phyloP scores from a whole-genome alignment of 1,139 yeast species.

The Citeromyces hawaiiensis region DNA sequence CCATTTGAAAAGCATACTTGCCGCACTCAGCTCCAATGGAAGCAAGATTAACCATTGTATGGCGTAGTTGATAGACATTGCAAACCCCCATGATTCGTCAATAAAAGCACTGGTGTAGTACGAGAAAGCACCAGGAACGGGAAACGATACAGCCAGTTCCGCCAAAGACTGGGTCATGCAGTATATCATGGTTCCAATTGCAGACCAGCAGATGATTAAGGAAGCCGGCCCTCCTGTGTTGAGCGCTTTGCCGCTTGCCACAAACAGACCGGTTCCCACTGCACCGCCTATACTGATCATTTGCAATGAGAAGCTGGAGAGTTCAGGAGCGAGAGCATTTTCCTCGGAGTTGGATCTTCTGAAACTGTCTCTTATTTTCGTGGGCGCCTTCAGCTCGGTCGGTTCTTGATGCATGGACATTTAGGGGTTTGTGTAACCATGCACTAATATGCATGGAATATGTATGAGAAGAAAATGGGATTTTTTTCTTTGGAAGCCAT shows the following conservation, averaged over 20 bases:
- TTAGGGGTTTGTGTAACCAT: neutral
- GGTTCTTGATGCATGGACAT: neutral
- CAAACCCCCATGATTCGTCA: constrained; percentile 65
- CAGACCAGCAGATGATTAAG: constrained; percentile 38
- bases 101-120: constrained; percentile 46
- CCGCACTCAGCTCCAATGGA: constrained; percentile 63
- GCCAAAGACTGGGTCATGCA: constrained; percentile 59
- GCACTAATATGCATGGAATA: neutral
- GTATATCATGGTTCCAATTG: constrained; percentile 37
- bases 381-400: neutral
- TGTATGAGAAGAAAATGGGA: neutral
- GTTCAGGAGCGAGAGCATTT: neutral
- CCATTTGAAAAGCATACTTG: constrained; percentile 50
- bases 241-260: constrained; percentile 54
- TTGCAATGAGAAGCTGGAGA: constrained; percentile 24
- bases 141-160: constrained; percentile 53
- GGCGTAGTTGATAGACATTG: constrained; percentile 61
- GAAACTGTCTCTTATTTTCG: neutral
- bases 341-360: neutral
- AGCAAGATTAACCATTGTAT: constrained; percentile 57
- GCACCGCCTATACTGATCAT: constrained; percentile 87
- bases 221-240: constrained; percentile 60
- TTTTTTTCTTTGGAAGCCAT: too few relatives aligned
- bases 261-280: constrained; percentile 57
- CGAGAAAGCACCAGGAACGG: constrained; percentile 63